These are phyloP conservation scores for Colletotrichum filicis DNA, from an alignment of 2,329 filamentous ascomycete species.

Conservation along the genomic window DNA sequence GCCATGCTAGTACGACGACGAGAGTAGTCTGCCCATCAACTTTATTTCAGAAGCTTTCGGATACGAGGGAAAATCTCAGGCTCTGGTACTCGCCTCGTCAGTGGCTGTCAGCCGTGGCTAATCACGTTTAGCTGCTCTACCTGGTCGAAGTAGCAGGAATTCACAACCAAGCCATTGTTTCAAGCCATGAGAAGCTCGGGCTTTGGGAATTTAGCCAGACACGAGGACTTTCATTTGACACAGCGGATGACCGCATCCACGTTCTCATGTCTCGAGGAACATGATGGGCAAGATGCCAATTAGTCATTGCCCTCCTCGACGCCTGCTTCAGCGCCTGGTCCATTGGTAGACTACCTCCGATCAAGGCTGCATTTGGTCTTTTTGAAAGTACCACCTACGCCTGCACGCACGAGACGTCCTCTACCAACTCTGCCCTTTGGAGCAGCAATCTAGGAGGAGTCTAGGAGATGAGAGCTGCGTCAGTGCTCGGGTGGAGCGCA, in stretches of 20 bases:
- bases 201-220: neutral
- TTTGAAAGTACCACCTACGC: neutral
- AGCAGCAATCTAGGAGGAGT: neutral
- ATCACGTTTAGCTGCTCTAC: neutral
- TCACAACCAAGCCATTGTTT: neutral
- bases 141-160: neutral
- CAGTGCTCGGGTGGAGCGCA: conserved; percentile 17
- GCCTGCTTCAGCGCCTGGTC: neutral
- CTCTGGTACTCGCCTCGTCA: neutral
- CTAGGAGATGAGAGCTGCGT: neutral
- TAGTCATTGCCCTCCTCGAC: neutral
- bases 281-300: neutral
- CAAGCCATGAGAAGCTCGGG: neutral
- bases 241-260: conserved; percentile 11
- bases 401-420: conserved; percentile 15
- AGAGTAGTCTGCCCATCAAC: neutral
- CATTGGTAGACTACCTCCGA: neutral
- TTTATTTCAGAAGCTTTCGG: neutral
- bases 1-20: neutral
- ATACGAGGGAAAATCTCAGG: neutral
- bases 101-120: neutral
- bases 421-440: neutral
- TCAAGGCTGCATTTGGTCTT: conserved; percentile 7
- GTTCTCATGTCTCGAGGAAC: neutral
- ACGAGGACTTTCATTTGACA: neutral